Base-by-base conservation (phyloP, 345 rosid genomes). In the Excoecaria cochinchinensis region DNA sequence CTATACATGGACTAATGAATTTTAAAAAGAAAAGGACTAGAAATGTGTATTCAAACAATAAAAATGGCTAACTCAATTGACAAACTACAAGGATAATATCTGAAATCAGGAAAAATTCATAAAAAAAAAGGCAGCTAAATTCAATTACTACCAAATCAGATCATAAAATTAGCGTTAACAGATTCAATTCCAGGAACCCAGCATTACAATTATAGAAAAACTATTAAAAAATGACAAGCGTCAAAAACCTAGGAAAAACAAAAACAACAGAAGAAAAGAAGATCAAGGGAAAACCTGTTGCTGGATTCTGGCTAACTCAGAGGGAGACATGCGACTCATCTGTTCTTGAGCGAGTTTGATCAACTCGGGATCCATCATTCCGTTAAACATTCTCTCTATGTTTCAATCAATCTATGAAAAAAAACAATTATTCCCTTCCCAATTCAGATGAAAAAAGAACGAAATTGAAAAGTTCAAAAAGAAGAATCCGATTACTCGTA, bases 341-440 rank as follows among this genome's bases (percentile, higher is more conserved):
- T 96, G 99, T 55, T 96, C 99, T 83, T 96, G 98, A 67, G 97
- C 98, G 31, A 93, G 78, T 46, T 82, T 88, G 48, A 93, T 83
- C 89, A 96, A 72, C 74, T 92, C 98, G 48, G 99, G 98, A 92
- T 96, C 98, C 97, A 96, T 91, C 91, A 84, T 82, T 65, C 97
- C 95, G 87, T 87, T 83, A 75, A 91, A 86, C 94, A 92, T 87
- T 40, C n/a, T 68, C 22, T 38, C 21, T 7, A 59, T 55, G 21
- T 16, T 15, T 53, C 5, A 17, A 53, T 53, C 58, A 53, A 53
- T 53, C 58, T 53, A 51, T 4, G 4, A 51, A 0, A 13, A 3
- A 21, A n/a, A n/a, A 10, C n/a, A 42, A 10, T 42, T 19, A 44
- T 67, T 67, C 19, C 38, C 55, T 67, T 21, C 16, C 9, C 25